Percentiles rank a stretch among this genome's conserved stretches.
Evolutionary conservation across 768 basidiomycete species (phyloP).

Genomic region (Kwoniella mangroviensis): DNA sequence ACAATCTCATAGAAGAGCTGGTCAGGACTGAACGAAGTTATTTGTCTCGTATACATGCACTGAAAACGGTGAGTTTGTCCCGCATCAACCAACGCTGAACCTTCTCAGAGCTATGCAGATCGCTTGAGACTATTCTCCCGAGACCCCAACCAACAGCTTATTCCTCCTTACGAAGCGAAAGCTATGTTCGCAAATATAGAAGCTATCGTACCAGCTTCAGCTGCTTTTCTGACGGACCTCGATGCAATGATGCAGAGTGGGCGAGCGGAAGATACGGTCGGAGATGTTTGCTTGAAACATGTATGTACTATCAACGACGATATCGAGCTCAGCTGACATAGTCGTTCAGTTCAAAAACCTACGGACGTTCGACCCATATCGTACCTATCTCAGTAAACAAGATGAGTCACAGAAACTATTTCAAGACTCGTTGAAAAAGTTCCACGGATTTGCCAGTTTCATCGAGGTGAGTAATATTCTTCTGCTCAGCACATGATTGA

Average conservation of each 20-base stretch:
- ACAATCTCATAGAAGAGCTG: constrained; percentile 80
- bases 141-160: constrained; percentile 81
- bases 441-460: constrained; percentile 75
- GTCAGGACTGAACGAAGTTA: constrained; percentile 88
- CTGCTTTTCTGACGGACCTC: constrained; percentile 79
- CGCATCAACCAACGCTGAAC: neutral
- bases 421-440: constrained; percentile 76
- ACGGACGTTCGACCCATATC: constrained; percentile 86
- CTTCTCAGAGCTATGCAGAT: constrained; percentile 75
- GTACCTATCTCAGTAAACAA: constrained; percentile 85
- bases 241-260: constrained; percentile 72
- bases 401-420: constrained; percentile 91
- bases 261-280: constrained; percentile 67
- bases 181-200: constrained; percentile 94
- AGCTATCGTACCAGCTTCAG: constrained; percentile 83
- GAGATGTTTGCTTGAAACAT: constrained; percentile 82
- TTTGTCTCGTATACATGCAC: constrained; percentile 75
- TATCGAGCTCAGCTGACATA: constrained; percentile 1
- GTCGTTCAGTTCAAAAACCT: constrained; percentile 69
- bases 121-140: constrained; percentile 84
- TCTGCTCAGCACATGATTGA: neutral
- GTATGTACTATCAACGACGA: constrained; percentile 46
- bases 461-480: constrained; percentile 71
- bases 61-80: constrained; percentile 65
- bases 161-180: constrained; percentile 88